These are phyloP conservation scores for Fusarium protoensiforme DNA, from an alignment of 2,329 filamentous ascomycete species.

Conservation along the genomic window DNA sequence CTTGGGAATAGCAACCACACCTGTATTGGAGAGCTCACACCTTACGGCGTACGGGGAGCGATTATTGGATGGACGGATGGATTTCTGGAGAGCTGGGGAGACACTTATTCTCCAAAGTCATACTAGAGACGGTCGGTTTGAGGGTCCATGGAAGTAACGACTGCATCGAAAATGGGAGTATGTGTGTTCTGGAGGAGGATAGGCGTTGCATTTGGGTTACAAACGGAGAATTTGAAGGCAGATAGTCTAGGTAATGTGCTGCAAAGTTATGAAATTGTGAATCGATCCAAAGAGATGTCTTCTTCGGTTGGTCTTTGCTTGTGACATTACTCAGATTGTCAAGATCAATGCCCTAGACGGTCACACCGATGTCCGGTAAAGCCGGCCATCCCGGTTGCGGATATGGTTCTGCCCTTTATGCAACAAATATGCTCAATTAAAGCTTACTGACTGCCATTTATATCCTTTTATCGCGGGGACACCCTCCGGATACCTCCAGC, in stretches of 20 bases:
- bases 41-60: background rate
- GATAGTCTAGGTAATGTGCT: background rate
- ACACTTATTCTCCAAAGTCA: slow-evolving; percentile 1
- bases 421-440: background rate
- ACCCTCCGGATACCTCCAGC: background rate
- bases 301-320: background rate
- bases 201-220: background rate
- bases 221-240: background rate
- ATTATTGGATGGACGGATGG: slow-evolving; percentile 8
- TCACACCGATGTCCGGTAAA: background rate
- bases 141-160: background rate
- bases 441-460: background rate
- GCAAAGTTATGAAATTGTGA: no score
- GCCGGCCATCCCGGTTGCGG: background rate
- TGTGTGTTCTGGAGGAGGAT: background rate
- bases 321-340: background rate
- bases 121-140: background rate
- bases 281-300: background rate
- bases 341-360: background rate
- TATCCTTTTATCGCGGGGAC: background rate
- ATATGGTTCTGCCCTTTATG: background rate
- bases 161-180: background rate
- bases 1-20: background rate
- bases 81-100: slow-evolving; percentile 1
- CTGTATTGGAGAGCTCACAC: background rate